Percentiles rank a stretch among this genome's conserved stretches.
phyloP scores from a whole-genome alignment of 1,284 basidiomycete genomes.

The Rugosomyces carneus region DNA sequence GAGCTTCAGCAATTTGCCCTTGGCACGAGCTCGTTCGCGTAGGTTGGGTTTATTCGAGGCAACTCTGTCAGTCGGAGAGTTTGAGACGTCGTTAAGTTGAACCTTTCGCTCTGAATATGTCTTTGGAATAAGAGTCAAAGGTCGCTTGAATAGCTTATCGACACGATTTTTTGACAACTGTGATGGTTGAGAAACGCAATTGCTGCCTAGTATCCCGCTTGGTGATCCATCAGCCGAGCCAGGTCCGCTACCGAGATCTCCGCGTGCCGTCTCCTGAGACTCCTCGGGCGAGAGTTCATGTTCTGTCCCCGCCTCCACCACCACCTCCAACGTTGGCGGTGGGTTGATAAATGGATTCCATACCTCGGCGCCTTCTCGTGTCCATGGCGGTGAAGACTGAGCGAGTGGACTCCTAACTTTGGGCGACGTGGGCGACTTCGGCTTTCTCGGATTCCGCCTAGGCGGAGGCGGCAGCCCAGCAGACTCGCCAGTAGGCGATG shows the following conservation, averaged over 20 bases:
- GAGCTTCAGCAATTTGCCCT: slow-evolving; percentile 16
- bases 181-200: slow-evolving; percentile 13
- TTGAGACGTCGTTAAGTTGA: slow-evolving; percentile 11
- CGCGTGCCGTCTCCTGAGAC: slow-evolving; percentile 5
- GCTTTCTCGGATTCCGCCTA: slow-evolving; percentile 17
- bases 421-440: slow-evolving; percentile 12
- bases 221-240: slow-evolving; percentile 11
- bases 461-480: slow-evolving; percentile 37
- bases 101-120: slow-evolving; percentile 1
- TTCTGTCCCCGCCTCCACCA: slow-evolving; percentile 12
- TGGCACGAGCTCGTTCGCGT: slow-evolving; percentile 15
- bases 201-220: slow-evolving; percentile 3
- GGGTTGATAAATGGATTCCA: slow-evolving; percentile 46
- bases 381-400: slow-evolving; percentile 1
- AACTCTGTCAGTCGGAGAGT: neutral
- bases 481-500: slow-evolving; percentile 10
- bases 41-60: slow-evolving; percentile 2
- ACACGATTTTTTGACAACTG: slow-evolving; percentile 11
- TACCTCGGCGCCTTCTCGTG: slow-evolving; percentile 3
- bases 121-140: slow-evolving; percentile 15
- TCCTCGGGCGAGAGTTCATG: neutral
- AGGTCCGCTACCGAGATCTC: slow-evolving; percentile 2
- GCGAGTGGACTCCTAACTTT: slow-evolving; percentile 12
- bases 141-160: slow-evolving; percentile 17
- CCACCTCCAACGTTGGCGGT: slow-evolving; percentile 31